Evolutionary conservation across 176 grass and related monocot genomes (phyloP).

Genomic region (Oryza longistaminata): DNA sequence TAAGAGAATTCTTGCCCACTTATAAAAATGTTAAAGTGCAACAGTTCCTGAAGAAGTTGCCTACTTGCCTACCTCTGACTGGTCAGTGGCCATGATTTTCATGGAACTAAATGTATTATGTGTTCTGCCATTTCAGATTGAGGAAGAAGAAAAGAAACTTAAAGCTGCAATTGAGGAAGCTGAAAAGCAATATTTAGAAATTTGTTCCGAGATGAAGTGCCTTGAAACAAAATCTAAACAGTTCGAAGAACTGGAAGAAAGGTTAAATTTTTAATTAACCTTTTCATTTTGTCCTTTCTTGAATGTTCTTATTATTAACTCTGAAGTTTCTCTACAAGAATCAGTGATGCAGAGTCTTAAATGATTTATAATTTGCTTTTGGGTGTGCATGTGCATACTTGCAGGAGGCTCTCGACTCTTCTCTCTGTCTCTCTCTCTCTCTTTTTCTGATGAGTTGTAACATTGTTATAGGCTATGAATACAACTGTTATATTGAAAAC

Average conservation of each 20-base stretch:
- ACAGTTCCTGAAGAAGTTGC: neutral
- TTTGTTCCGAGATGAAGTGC: constrained; percentile 71
- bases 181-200: constrained; percentile 83
- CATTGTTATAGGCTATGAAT: constrained; percentile 20
- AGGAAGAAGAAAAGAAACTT: constrained; percentile 83
- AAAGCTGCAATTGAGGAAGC: constrained; percentile 80
- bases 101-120: constrained; percentile 10
- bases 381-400: neutral
- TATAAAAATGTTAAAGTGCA: neutral
- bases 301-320: neutral
- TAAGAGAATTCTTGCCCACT: neutral
- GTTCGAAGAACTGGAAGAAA: constrained; percentile 88
- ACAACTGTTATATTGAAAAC: neutral
- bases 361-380: neutral
- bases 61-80: neutral
- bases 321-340: neutral
- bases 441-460: neutral
- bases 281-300: neutral
- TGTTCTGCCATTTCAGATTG: constrained; percentile 55
- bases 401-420: neutral
- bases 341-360: neutral
- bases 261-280: constrained; percentile 35
- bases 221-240: constrained; percentile 86
- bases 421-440: neutral
- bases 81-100: neutral